Percentiles rank a stretch among this genome's conserved stretches.
phyloP scores from a whole-genome alignment of 2,329 filamentous ascomycete species.

The Fonsecaea erecta region DNA sequence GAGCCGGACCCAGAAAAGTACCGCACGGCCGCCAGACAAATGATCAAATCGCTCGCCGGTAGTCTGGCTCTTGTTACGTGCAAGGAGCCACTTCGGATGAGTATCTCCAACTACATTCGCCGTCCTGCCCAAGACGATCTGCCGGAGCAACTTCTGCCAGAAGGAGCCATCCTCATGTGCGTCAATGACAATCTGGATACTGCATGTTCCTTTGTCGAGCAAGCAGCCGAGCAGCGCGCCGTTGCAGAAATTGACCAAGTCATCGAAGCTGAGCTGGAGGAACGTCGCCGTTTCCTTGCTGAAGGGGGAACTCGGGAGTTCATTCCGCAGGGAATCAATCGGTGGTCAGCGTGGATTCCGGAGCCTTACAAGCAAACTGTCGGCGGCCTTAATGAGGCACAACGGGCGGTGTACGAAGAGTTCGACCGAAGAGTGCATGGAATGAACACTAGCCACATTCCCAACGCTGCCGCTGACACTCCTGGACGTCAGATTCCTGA shows the following conservation, averaged over 20 bases:
- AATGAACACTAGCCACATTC: slow-evolving; percentile 58
- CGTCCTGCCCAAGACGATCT: slow-evolving; percentile 65
- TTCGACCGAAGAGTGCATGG: slow-evolving; percentile 84
- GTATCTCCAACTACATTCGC: slow-evolving; percentile 97
- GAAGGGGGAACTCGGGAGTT: slow-evolving; percentile 35
- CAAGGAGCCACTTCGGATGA: slow-evolving; percentile 93
- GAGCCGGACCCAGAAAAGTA: slow-evolving; percentile 88
- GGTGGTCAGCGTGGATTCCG: slow-evolving; percentile 92
- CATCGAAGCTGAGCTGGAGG: slow-evolving; percentile 78
- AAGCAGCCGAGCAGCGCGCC: slow-evolving; percentile 91
- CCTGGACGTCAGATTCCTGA: slow-evolving; percentile 64
- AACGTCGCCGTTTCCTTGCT: slow-evolving; percentile 80
- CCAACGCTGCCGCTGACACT: slow-evolving; percentile 61
- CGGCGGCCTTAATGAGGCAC: slow-evolving; percentile 82
- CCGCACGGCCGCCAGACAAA: slow-evolving; percentile 82
- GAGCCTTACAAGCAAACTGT: slow-evolving; percentile 88
- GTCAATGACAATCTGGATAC: slow-evolving; percentile 96
- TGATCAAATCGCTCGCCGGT: slow-evolving; percentile 93
- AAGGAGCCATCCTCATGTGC: slow-evolving; percentile 97
- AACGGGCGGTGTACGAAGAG: slow-evolving; percentile 95
- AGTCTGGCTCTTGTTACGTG: slow-evolving; percentile 96
- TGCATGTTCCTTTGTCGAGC: slow-evolving; percentile 91
- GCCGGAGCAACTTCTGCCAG: slow-evolving; percentile 71
- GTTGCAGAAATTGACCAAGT: slow-evolving; percentile 94
- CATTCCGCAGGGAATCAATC: slow-evolving; percentile 65